Evolutionary conservation across 345 rosid genomes (phyloP).

Genomic region (Citrus unshiu): DNA sequence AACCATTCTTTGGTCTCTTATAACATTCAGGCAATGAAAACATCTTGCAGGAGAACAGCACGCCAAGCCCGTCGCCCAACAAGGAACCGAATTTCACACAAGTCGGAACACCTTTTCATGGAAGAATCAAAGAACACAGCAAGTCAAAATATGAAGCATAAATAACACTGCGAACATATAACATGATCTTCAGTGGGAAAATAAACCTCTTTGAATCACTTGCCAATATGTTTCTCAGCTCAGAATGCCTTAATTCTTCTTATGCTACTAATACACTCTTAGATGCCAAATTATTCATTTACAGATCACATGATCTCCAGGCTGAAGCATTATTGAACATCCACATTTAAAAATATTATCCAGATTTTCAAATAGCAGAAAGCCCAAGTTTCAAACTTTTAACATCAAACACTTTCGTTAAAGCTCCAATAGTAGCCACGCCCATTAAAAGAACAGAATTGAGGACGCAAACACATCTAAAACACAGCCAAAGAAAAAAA

Average conservation of each 20-base stretch:
- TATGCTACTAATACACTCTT: no score
- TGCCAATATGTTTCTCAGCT: background rate
- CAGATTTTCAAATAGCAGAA: background rate
- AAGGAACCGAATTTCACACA: background rate
- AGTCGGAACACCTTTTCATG: background rate
- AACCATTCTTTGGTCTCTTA: slow-evolving; percentile 52
- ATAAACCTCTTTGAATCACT: background rate
- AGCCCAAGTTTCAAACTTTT: background rate
- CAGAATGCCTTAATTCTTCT: background rate
- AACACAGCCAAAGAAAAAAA: background rate
- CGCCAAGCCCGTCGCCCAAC: slow-evolving; percentile 25
- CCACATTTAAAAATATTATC: background rate
- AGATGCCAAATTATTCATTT: background rate
- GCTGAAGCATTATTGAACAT: background rate
- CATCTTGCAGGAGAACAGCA: slow-evolving; percentile 46
- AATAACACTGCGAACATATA: background rate
- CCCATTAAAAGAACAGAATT: background rate
- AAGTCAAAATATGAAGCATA: background rate
- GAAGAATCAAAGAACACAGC: background rate
- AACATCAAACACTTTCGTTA: background rate
- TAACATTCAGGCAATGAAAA: slow-evolving; percentile 24
- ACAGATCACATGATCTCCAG: background rate
- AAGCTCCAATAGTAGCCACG: background rate
- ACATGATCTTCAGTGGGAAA: no score
- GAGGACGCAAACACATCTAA: no score